Evolutionary conservation across 192 early-diverging fungal genomes (phyloP).

Genomic region (Chytriomyces sp.): DNA sequence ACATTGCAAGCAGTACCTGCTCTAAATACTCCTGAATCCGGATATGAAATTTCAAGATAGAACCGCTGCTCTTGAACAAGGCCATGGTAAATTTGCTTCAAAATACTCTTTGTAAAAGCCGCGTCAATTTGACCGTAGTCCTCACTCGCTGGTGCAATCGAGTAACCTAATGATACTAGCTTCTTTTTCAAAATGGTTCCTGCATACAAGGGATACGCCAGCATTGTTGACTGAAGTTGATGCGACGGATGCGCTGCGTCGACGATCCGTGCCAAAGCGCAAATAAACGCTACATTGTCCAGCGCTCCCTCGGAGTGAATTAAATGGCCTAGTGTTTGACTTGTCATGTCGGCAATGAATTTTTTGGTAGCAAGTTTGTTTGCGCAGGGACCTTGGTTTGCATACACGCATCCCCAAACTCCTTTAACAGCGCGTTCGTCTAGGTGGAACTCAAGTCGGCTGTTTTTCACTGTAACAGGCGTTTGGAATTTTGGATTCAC

Average conservation of each 20-base stretch:
- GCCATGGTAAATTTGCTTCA: constrained; percentile 46
- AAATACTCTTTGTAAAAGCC: constrained; percentile 39
- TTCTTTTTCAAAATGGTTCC: constrained; percentile 48
- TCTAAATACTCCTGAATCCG: constrained; percentile 48
- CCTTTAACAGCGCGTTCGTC: neutral
- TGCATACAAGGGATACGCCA: constrained; percentile 52
- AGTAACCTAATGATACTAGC: constrained; percentile 47
- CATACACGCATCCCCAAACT: constrained; percentile 41
- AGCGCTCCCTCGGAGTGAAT: neutral
- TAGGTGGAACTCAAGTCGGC: constrained; percentile 26
- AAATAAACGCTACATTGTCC: constrained; percentile 44
- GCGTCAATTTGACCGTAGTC: constrained; percentile 41
- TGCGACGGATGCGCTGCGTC: constrained; percentile 60
- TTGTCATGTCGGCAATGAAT: constrained; percentile 35
- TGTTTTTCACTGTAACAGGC: neutral
- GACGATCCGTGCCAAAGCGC: constrained; percentile 46
- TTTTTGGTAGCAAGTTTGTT: constrained; percentile 25
- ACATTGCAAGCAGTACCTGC: constrained; percentile 35
- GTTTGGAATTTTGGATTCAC: neutral
- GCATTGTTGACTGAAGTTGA: constrained; percentile 47
- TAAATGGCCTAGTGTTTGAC: constrained; percentile 46
- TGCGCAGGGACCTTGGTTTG: constrained; percentile 35
- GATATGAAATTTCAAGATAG: constrained; percentile 57
- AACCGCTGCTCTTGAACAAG: constrained; percentile 49
- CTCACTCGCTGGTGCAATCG: constrained; percentile 41